Base-by-base conservation (phyloP, 257 asterid genomes). In the Fraxinus pennsylvanica region DNA sequence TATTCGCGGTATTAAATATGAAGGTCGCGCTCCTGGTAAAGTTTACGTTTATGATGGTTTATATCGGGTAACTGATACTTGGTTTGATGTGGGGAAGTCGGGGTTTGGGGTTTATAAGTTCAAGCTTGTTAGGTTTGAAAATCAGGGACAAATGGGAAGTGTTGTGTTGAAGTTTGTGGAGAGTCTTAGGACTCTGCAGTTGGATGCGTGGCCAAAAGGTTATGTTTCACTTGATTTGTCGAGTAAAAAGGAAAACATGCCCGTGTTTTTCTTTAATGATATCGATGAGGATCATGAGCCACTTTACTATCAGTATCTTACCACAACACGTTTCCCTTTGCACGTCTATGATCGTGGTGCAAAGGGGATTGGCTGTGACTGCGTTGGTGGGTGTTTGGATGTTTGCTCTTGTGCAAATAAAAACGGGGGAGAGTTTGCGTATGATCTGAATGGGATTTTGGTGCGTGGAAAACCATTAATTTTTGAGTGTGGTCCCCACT, bases 21-120 rank as follows among this genome's bases (percentile, higher is more conserved):
- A 92, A 74, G 96, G 94, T 4, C 85, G 94, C 84, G 84, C 84
- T 52, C 87, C 87, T 77, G 92, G 91, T 39, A 91, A 91, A 75
- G 92, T 93, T 3, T 95, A 91, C 78, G 98, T 92, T 22, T 94
- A 92, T 76, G 97, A 94, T 87, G 99, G 98, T 0, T 78, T 94
- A 65, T 92, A 92, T 67, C 84, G 77, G 72, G 84, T 94, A 67
- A 78, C 82, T 1, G 91, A 89, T 43, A 85, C 90, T 59, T 92
- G 97, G 97, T 89, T 89, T 73, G 97, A 92, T 77, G 84, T 82
- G 22, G 99, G 99, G 13, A 92, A 82, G 66, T 91, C 99, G 3
- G 98, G 97, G 4, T 94, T 88, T 71, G 97, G 93, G 32, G 96
- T 94, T 76, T 91, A 78, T 63, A 92, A 91, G 86, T 94, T 84